Base-by-base conservation (phyloP, 345 rosid species). In the Dipteronia sinensis region DNA sequence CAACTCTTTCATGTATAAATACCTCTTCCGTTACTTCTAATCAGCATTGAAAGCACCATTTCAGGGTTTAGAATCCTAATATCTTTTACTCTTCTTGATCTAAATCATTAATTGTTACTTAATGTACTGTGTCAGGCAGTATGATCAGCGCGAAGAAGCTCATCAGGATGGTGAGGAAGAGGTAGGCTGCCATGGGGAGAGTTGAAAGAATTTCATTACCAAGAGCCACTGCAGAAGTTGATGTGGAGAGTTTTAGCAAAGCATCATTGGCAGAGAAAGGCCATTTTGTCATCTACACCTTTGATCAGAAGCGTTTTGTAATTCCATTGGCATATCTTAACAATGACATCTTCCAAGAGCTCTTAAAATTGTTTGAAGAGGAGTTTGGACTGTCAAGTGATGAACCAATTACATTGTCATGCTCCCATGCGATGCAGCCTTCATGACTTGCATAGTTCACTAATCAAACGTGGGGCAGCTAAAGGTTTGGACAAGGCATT, bases 71-170 rank as follows among this genome's bases (percentile, higher is more conserved):
- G 44, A 40, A 40, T 40, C 44, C 44, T 40, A 40, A 40, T 6
- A 44, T 44, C 49, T 44, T 10, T 44, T 44, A 44, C 13, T 44
- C 49, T 66, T 38, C 69, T 40, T 66, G 12, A 31, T 19, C 20
- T 6, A 66, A 66, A 40, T 66, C 44, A 16, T 34, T 31, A 31
- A 31, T 31, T 2, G 47, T 4, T 20, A 34, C 3, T 51, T 16
- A 31, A 19, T 20, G 3, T 17, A 38, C 34, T 31, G 34, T 31
- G 46, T 8, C 2, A 62, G 76, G 56, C 40, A 62, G 8, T 42
- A 81, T 81, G 83, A 72, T 77, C 61, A 73, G 74, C 66, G 66
- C 72, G 1, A 79, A 58, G 78, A 80, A 68, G 66, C 80, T 82
- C 40, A 65, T 82, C 64, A 77, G 27, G 55, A 53, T 82, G 62